Conservation (phyloP, 2,329 filamentous ascomycete species). For the Arthrinium puccinioides region DNA sequence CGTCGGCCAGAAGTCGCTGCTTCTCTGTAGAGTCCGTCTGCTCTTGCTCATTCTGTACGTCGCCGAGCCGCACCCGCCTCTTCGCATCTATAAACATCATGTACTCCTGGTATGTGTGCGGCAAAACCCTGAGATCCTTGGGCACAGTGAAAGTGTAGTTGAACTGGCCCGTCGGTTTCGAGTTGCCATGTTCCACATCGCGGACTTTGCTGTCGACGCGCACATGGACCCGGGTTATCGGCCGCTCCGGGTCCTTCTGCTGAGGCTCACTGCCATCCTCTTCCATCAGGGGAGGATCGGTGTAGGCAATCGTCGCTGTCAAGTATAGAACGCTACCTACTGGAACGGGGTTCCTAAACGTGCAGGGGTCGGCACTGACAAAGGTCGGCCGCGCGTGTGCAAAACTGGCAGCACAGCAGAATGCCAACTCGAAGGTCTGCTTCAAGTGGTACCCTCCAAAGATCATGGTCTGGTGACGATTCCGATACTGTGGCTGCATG, state of each 20-base stretch:
- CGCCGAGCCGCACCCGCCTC: constrained; percentile 27
- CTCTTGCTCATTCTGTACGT: constrained; percentile 18
- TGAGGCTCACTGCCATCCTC: constrained; percentile 39
- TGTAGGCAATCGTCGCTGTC: constrained; percentile 65
- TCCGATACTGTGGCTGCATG: constrained; percentile 58
- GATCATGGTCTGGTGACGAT: constrained; percentile 66
- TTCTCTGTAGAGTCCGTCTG: constrained; percentile 9
- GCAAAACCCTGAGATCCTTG: constrained; percentile 28
- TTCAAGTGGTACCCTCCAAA: constrained; percentile 71
- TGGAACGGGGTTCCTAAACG: constrained; percentile 68
- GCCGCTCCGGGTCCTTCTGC: constrained; percentile 16
- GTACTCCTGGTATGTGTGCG: constrained; percentile 16
- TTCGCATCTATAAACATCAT: constrained; percentile 37
- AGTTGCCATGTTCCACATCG: constrained; percentile 54
- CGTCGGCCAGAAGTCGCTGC: constrained; percentile 6
- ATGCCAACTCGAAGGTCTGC: constrained; percentile 69
- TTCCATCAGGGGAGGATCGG: constrained; percentile 46
- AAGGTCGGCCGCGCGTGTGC: constrained; percentile 64
- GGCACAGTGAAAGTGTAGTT: constrained; percentile 55
- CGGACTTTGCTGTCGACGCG: constrained; percentile 66
- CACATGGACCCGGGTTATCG: constrained; percentile 52
- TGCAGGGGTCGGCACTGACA: constrained; percentile 65
- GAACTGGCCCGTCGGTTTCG: constrained; percentile 65
- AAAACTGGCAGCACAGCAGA: constrained; percentile 66
- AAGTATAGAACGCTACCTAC: constrained; percentile 69